Evolutionary conservation across 495 filamentous ascomycete genomes (phyloP).

Genomic region (Cenococcum geophilum): DNA sequence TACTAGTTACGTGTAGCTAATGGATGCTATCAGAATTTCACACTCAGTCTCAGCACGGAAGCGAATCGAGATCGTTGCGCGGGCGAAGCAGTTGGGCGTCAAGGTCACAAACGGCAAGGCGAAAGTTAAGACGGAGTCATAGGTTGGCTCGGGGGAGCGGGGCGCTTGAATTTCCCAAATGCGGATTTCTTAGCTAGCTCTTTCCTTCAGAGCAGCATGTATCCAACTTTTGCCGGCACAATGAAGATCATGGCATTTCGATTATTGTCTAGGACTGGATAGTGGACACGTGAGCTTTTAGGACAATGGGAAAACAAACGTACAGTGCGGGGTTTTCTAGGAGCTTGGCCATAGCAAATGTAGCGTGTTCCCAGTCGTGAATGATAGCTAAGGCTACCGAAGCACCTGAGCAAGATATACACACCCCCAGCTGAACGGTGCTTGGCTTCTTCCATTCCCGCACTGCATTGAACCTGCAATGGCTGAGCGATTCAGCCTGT

Average conservation of each 20-base stretch:
- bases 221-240: constrained; percentile 6
- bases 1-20: constrained; percentile 22
- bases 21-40: constrained; percentile 62
- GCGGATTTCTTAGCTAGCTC: neutral
- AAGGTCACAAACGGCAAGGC: constrained; percentile 99
- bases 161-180: neutral
- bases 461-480: too few relatives aligned
- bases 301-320: neutral
- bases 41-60: constrained; percentile 97
- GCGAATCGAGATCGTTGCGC: constrained; percentile 90
- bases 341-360: too few relatives aligned
- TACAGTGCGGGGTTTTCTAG: too few relatives aligned
- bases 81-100: constrained; percentile 94
- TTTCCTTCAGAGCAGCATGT: constrained; percentile 13
- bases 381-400: too few relatives aligned
- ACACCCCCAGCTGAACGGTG: too few relatives aligned
- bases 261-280: neutral
- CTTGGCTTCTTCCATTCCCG: neutral
- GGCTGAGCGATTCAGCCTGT: neutral
- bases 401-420: too few relatives aligned
- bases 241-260: constrained; percentile 1
- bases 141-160: constrained; percentile 37
- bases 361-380: too few relatives aligned
- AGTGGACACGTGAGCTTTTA: neutral
- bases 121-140: constrained; percentile 94